These are phyloP conservation scores for Leccinum incarnatum DNA, from an alignment of 768 basidiomycete species.

Conservation along the genomic window DNA sequence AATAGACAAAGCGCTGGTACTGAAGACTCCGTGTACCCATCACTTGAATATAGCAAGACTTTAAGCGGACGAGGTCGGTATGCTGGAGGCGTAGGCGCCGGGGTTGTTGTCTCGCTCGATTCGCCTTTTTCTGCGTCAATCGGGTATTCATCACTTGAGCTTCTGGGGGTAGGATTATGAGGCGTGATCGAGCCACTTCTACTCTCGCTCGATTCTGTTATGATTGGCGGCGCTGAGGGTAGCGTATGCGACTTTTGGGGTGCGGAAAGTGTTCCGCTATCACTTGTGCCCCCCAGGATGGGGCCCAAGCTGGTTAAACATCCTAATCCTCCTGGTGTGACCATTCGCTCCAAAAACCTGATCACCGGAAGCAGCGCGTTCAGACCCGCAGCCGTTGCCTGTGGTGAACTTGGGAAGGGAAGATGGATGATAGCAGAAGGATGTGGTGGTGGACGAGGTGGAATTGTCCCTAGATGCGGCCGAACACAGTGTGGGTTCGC, in stretches of 20 bases:
- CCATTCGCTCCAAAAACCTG: conserved; percentile 63
- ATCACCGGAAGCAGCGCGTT: conserved; percentile 60
- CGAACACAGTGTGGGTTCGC: conserved; percentile 3
- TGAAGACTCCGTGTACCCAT: conserved; percentile 92
- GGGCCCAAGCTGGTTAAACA: conserved; percentile 9
- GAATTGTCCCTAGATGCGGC: conserved; percentile 28
- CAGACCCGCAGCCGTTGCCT: conserved; percentile 51
- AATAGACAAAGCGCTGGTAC: conserved; percentile 83
- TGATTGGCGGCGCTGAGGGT: conserved; percentile 18
- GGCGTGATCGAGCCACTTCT: conserved; percentile 22
- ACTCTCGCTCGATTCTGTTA: conserved; percentile 15
- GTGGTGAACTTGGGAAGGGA: conserved; percentile 70
- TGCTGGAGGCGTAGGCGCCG: conserved; percentile 19
- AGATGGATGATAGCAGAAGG: conserved; percentile 71
- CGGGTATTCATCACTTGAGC: conserved; percentile 18
- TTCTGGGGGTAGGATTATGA: conserved; percentile 2
- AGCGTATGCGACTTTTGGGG: conserved; percentile 8
- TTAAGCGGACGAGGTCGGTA: conserved; percentile 61
- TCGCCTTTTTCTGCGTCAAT: conserved; percentile 6
- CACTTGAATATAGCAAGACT: conserved; percentile 76
- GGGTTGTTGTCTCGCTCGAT: conserved; percentile 10
- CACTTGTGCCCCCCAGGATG: neutral
- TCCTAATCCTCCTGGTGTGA: conserved; percentile 42
- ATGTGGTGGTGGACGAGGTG: conserved; percentile 65
- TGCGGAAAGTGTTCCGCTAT: conserved; percentile 10